These are phyloP conservation scores for Hansenula lynferdii DNA, from an alignment of 1,139 yeast genomes.

Conservation along the genomic window DNA sequence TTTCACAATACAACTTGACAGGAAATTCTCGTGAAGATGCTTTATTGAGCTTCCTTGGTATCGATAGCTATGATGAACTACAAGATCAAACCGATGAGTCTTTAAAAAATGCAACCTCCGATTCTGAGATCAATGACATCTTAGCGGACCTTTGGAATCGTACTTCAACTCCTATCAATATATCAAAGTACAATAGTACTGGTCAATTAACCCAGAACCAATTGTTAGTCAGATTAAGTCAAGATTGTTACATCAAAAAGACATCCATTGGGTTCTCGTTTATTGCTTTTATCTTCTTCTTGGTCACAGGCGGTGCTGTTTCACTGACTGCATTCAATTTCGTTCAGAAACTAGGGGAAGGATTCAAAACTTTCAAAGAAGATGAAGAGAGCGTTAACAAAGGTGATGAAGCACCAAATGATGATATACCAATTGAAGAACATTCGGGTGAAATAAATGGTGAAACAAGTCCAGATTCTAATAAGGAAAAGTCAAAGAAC, in stretches of 20 bases:
- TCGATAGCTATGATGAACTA: neutral
- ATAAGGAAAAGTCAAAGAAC: no score
- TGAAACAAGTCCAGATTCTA: no score
- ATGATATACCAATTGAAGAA: neutral
- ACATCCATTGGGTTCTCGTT: constrained; percentile 5
- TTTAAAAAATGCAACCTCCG: neutral
- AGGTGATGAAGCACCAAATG: neutral
- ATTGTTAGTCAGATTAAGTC: constrained; percentile 6
- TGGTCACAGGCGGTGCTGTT: constrained; percentile 6
- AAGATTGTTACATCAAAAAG: constrained; percentile 10
- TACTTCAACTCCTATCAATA: constrained; percentile 3
- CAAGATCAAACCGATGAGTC: neutral
- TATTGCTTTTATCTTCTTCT: constrained; percentile 4
- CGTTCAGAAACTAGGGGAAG: neutral
- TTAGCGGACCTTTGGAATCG: constrained; percentile 4
- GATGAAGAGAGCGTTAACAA: no score
- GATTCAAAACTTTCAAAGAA: no score
- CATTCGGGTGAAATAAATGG: neutral
- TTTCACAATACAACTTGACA: constrained; percentile 8
- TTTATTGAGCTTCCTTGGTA: neutral
- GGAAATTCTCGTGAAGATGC: neutral
- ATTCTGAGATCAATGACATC: neutral
- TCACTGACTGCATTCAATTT: neutral
- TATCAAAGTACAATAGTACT: constrained; percentile 5
- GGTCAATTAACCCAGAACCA: constrained; percentile 4